phyloP scores from a whole-genome alignment of 768 basidiomycete genomes.

The Mycena galericulata region DNA sequence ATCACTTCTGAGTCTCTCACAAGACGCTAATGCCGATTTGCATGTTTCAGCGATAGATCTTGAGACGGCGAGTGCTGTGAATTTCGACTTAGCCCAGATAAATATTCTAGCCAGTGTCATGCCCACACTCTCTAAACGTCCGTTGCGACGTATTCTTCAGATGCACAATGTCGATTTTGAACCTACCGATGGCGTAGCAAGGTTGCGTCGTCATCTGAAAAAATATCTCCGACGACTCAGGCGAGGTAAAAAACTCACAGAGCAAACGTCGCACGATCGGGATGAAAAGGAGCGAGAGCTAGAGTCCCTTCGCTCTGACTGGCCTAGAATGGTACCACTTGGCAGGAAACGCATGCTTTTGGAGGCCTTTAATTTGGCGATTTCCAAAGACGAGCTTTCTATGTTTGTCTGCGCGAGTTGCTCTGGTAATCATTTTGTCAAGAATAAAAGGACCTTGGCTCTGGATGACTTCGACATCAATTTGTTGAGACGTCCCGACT shows the following conservation, averaged over 20 bases:
- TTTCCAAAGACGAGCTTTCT: neutral
- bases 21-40: neutral
- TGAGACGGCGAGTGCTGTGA: neutral
- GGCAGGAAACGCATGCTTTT: neutral
- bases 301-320: neutral
- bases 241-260: neutral
- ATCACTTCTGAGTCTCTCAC: neutral
- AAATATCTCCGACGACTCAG: neutral
- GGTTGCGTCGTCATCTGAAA: neutral
- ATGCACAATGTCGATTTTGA: neutral
- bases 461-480: neutral
- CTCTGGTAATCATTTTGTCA: neutral
- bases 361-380: neutral
- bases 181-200: neutral
- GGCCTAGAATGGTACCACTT: neutral
- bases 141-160: neutral
- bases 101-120: neutral
- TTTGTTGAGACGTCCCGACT: neutral
- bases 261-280: neutral
- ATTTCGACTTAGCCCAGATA: neutral
- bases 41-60: neutral
- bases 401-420: neutral
- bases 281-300: neutral
- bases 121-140: neutral
- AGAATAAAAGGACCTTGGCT: neutral